Evolutionary conservation across 2,329 filamentous ascomycete species (phyloP).

Genomic region (Zalaria obscura): DNA sequence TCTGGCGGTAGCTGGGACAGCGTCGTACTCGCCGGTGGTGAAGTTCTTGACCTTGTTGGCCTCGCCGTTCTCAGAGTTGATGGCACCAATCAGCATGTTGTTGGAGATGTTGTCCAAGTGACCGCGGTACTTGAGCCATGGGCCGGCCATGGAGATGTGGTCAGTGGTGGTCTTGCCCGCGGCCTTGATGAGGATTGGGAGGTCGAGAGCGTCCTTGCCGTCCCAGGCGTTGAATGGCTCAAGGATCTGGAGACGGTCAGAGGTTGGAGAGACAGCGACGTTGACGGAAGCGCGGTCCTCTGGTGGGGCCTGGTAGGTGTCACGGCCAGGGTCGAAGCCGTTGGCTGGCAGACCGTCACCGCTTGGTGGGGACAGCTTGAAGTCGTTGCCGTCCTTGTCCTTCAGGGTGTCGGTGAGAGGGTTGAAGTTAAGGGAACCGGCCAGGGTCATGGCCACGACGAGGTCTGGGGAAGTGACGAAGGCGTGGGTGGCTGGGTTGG

Average conservation of each 20-base stretch:
- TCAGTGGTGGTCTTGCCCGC: conserved; percentile 95
- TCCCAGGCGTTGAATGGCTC: conserved; percentile 79
- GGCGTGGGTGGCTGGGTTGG: conserved; percentile 86
- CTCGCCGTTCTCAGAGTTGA: conserved; percentile 90
- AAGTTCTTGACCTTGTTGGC: conserved; percentile 96
- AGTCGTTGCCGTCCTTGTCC: conserved; percentile 93
- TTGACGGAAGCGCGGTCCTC: conserved; percentile 55
- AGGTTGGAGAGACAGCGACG: conserved; percentile 75
- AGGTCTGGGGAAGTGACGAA: conserved; percentile 87
- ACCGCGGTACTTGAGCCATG: conserved; percentile 97
- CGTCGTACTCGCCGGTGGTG: conserved; percentile 68
- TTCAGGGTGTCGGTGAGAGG: conserved; percentile 83
- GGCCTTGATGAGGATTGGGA: conserved; percentile 92
- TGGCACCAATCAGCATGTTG: conserved; percentile 98
- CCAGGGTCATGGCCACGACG: conserved; percentile 73
- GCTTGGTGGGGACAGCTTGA: conserved; percentile 66
- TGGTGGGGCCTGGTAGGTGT: conserved; percentile 95
- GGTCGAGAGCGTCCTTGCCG: conserved; percentile 70
- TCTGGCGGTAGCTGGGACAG: conserved; percentile 85
- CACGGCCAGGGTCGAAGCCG: conserved; percentile 80
- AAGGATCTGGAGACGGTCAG: conserved; percentile 88
- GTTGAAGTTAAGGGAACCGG: conserved; percentile 83
- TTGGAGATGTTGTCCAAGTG: conserved; percentile 99
- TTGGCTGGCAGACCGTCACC: conserved; percentile 66
- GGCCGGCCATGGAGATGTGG: conserved; percentile 89